A percentile compares a stretch with the other conserved stretches of the same genome.
These are phyloP conservation scores for Nepenthes alata DNA, from an alignment of 179 eudicot species.

Conservation along the genomic window DNA sequence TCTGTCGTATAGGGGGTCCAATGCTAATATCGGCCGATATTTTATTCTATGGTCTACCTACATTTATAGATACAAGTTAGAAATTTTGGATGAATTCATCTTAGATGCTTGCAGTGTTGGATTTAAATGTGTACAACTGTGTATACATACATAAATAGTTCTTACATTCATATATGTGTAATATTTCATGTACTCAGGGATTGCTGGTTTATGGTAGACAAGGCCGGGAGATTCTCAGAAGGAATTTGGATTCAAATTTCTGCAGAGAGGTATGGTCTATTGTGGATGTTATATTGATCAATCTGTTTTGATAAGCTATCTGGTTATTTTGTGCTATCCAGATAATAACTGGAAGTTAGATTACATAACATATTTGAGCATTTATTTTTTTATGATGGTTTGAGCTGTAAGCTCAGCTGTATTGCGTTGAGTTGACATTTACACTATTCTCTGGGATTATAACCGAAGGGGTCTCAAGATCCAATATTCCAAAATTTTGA, in stretches of 20 bases:
- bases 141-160: too few relatives aligned
- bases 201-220: constrained; percentile 82
- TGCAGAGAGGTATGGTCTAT: constrained; percentile 60
- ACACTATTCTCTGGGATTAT: too few relatives aligned
- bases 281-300: neutral
- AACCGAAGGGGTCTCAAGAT: too few relatives aligned
- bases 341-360: too few relatives aligned
- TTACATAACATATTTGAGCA: too few relatives aligned
- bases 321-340: neutral
- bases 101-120: neutral
- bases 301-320: neutral
- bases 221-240: constrained; percentile 78
- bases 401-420: too few relatives aligned
- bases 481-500: too few relatives aligned
- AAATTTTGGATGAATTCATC: neutral
- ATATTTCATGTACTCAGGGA: constrained; percentile 32
- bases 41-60: neutral
- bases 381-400: too few relatives aligned
- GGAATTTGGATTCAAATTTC: constrained; percentile 52
- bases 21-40: too few relatives aligned
- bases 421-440: too few relatives aligned
- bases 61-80: neutral
- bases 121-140: too few relatives aligned
- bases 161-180: neutral
- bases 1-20: too few relatives aligned